A percentile compares a stretch with the other conserved stretches of the same genome.
Evolutionary conservation across 805 yeast species (phyloP).

Genomic region (Barnettozyma vustinii): DNA sequence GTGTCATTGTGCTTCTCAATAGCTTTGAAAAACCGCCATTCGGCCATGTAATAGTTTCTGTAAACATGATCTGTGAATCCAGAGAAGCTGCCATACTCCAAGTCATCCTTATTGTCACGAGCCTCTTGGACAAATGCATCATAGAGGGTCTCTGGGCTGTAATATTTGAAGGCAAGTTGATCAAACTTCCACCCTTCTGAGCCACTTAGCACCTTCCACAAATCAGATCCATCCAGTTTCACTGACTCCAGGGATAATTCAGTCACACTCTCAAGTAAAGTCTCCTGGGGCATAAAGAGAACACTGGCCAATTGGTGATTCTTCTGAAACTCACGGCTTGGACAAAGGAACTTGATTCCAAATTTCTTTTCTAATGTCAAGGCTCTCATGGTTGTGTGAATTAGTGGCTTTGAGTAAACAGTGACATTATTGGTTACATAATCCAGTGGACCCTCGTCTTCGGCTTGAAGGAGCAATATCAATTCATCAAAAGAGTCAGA

Average conservation of each 20-base stretch:
- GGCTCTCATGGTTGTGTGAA: not conserved
- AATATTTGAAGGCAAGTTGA: not conserved
- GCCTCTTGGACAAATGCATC: not conserved
- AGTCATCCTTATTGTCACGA: no score
- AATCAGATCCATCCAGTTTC: not conserved
- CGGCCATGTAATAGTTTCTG: not conserved
- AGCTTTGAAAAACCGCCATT: not conserved
- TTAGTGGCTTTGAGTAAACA: not conserved
- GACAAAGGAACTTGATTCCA: constrained; percentile 1
- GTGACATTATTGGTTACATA: not conserved
- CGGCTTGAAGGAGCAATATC: not conserved
- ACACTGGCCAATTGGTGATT: not conserved
- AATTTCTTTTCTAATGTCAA: not conserved
- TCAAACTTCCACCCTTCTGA: not conserved
- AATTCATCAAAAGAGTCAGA: not conserved
- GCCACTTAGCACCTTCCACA: not conserved
- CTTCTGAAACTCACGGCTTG: not conserved
- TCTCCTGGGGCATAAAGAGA: not conserved
- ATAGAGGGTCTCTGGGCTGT: not conserved
- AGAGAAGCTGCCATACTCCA: not conserved
- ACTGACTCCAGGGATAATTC: no score
- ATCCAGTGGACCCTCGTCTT: not conserved
- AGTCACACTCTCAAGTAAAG: not conserved
- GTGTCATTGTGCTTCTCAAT: not conserved
- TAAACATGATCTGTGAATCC: not conserved